A percentile compares a stretch with the other conserved stretches of the same genome.
Conservation (phyloP, 495 filamentous ascomycete genomes). For the Aspergillus sclerotiicarbonarius region DNA sequence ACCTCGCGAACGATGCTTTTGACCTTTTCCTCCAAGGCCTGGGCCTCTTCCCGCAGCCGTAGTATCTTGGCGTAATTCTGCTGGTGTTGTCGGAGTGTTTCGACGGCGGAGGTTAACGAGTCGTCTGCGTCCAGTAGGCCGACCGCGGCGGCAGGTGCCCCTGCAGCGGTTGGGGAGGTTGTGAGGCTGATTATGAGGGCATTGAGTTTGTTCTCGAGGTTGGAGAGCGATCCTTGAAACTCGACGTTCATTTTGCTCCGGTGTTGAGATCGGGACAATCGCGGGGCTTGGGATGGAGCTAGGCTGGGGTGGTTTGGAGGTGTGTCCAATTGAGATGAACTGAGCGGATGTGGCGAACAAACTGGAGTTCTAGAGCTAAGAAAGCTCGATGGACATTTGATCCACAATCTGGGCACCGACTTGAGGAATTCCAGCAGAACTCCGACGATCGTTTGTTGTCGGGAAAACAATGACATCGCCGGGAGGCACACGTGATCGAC, state of each 20-base stretch:
- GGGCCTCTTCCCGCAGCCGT: constrained; percentile 36
- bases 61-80: constrained; percentile 42
- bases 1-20: constrained; percentile 42
- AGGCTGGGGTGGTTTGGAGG: not conserved
- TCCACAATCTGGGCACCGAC: too few relatives aligned
- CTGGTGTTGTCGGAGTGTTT: constrained; percentile 44
- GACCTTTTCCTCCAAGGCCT: constrained; percentile 38
- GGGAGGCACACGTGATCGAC: too few relatives aligned
- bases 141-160: constrained; percentile 39
- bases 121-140: constrained; percentile 45
- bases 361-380: too few relatives aligned
- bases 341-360: too few relatives aligned
- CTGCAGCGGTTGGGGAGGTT: constrained; percentile 41
- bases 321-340: too few relatives aligned
- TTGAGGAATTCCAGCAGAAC: too few relatives aligned
- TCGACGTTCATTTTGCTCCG: constrained; percentile 33
- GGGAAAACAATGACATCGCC: too few relatives aligned
- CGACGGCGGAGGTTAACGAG: constrained; percentile 35
- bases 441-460: too few relatives aligned
- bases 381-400: too few relatives aligned
- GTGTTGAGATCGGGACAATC: not conserved
- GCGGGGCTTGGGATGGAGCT: not conserved
- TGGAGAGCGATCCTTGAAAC: constrained; percentile 36
- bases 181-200: constrained; percentile 41
- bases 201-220: constrained; percentile 44